Base-by-base conservation (phyloP, 805 yeast species). In the Saturnispora diversa region DNA sequence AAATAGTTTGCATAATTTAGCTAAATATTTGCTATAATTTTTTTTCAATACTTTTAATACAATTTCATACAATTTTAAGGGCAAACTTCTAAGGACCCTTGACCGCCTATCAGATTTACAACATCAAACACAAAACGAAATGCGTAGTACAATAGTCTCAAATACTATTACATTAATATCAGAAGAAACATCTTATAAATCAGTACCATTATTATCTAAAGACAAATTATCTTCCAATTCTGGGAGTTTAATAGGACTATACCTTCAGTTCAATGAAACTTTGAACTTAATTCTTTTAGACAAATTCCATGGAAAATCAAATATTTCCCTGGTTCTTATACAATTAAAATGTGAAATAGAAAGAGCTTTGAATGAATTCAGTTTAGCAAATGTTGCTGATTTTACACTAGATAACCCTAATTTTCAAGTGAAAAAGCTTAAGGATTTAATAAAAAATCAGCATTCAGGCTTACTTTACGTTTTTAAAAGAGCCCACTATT, bases 391-490 rank as follows among this genome's bases (percentile, higher is more conserved):
- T 12, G 6, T 25, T n/a, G n/a, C n/a, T 21, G 27, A 42, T 13
- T 21, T 39, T 6, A 23, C 17, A 16, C 15, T 39, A 23, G 16
- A 25, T n/a, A 37, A 39, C 22, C 27, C 37, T 10, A 15, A 25
- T 15, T 27, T 27, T 6, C 25, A 29, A 8, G 29, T 32, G 31
- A 28, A 31, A 27, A 27, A 33, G 23, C 26, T 39, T 16, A 12
- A 33, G 27, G 5, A n/a, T 6, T 28, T 21, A 6, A 33, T 39
- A 6, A 39, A 32, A 26, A 27, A 27, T 11, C 42, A 39, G 21
- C 42, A 39, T 27, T 39, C 42, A n/a, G 27, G 32, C 3, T 28
- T 39, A 25, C 26, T 39, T 3, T 39, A 39, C 28, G 24, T 39
- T 4, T 39, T 39, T n/a, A 39, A 39, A 22, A 19, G 42, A 16